Evolutionary conservation across 140 eudicot species (phyloP).

Genomic region (Cichorium intybus): DNA sequence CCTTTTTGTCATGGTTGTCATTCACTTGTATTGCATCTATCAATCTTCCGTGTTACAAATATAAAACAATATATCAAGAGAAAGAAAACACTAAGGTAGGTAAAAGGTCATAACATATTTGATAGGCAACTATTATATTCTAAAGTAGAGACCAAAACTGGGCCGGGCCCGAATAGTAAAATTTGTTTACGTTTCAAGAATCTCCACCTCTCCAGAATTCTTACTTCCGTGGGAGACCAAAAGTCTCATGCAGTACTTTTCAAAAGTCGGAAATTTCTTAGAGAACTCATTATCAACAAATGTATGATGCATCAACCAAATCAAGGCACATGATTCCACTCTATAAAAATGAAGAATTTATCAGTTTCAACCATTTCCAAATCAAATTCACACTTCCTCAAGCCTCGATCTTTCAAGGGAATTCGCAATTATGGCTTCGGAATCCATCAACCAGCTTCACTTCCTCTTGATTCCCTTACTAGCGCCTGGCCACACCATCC

Average conservation of each 20-base stretch:
- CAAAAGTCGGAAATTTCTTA: slow-evolving; percentile 1
- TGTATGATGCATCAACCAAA: neutral
- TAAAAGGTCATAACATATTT: no score
- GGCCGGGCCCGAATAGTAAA: neutral
- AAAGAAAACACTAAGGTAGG: no score
- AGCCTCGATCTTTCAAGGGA: neutral
- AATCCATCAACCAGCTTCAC: slow-evolving; percentile 35
- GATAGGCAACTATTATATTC: neutral
- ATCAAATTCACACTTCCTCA: slow-evolving; percentile 1
- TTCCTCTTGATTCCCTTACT: slow-evolving; percentile 53
- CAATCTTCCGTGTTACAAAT: no score
- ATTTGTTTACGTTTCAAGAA: neutral
- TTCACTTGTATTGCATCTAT: no score
- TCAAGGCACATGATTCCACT: neutral
- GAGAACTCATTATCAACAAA: neutral
- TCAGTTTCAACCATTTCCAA: neutral
- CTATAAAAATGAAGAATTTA: neutral
- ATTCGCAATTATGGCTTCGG: slow-evolving; percentile 13
- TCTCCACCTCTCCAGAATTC: neutral
- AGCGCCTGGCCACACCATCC: slow-evolving; percentile 68
- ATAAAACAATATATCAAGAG: neutral
- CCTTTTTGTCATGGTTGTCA: no score
- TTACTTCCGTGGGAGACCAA: slow-evolving; percentile 9
- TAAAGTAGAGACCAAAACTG: neutral
- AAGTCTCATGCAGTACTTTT: neutral